These are phyloP conservation scores for Trypethelium eluteriae DNA, from an alignment of 495 filamentous ascomycete genomes.

Conservation along the genomic window DNA sequence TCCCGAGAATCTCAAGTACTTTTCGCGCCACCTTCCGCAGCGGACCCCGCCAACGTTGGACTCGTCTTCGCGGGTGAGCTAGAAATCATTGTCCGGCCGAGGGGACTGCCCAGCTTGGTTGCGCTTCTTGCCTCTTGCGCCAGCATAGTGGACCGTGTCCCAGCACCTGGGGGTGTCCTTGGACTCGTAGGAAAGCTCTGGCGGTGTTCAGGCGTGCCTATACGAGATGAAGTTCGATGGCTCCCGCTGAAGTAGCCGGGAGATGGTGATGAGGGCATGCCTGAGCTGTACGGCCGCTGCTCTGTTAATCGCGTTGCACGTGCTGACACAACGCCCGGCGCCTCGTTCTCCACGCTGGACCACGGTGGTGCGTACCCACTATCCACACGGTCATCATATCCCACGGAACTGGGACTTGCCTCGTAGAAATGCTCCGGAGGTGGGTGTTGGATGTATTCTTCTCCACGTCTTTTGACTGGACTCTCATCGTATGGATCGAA, in stretches of 20 bases:
- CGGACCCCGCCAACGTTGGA: background rate
- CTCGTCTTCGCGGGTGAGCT: background rate
- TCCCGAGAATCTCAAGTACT: background rate
- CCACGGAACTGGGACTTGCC: background rate
- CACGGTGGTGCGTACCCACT: background rate
- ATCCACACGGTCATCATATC: background rate
- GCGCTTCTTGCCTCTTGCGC: conserved; percentile 5
- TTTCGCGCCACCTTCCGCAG: background rate
- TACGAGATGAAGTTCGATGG: background rate
- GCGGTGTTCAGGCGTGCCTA: background rate
- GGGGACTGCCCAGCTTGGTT: background rate
- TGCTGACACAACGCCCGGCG: background rate
- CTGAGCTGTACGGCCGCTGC: background rate
- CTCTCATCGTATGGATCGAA: conserved; percentile 81
- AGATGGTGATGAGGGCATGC: conserved; percentile 12
- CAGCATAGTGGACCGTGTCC: background rate
- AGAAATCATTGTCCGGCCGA: background rate
- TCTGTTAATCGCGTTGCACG: background rate
- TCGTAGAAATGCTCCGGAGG: conserved; percentile 4
- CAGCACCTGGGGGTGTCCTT: background rate
- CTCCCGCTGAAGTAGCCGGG: conserved; percentile 3
- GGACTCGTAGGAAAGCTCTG: background rate
- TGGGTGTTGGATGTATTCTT: conserved; percentile 50
- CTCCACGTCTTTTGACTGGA: conserved; percentile 55
- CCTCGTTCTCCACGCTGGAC: background rate